These are phyloP conservation scores for Penicillium glabrum DNA, from an alignment of 2,329 filamentous ascomycete species.

Conservation along the genomic window DNA sequence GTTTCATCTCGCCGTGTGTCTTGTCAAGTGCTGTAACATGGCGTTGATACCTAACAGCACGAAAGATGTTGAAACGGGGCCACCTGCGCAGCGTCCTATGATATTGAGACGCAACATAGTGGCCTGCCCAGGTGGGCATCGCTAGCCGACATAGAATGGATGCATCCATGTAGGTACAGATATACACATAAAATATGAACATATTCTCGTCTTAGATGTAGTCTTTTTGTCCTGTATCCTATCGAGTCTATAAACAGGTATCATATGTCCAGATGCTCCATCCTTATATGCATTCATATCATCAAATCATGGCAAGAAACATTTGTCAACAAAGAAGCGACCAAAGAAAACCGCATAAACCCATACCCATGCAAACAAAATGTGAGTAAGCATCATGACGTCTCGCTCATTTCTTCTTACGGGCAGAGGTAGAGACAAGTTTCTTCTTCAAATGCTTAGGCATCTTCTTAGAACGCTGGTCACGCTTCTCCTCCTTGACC, in stretches of 20 bases:
- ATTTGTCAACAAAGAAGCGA: slow-evolving; percentile 8
- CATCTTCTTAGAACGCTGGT: slow-evolving; percentile 92
- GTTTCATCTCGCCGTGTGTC: too few relatives aligned
- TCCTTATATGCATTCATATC: slow-evolving; percentile 27
- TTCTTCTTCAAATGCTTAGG: slow-evolving; percentile 91
- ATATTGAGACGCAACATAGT: too few relatives aligned
- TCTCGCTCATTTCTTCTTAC: slow-evolving; percentile 36
- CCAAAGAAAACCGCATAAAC: slow-evolving; percentile 12
- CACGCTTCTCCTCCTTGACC: slow-evolving; percentile 92
- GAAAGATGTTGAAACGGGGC: too few relatives aligned
- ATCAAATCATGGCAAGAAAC: slow-evolving; percentile 29
- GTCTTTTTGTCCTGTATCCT: slow-evolving; percentile 11
- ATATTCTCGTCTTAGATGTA: background rate
- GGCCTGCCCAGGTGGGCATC: too few relatives aligned
- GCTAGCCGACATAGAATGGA: background rate
- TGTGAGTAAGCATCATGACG: slow-evolving; percentile 3
- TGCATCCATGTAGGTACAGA: background rate
- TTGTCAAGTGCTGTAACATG: too few relatives aligned
- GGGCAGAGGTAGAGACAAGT: slow-evolving; percentile 30
- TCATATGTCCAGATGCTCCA: slow-evolving; percentile 29
- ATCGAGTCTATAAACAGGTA: slow-evolving; percentile 25
- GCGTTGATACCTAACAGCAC: too few relatives aligned
- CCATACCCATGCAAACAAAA: slow-evolving; percentile 17
- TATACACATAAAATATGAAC: background rate
- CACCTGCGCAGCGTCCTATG: too few relatives aligned